These are phyloP conservation scores for Geotrichum histeridarum DNA, from an alignment of 1,139 yeast species.

Conservation along the genomic window DNA sequence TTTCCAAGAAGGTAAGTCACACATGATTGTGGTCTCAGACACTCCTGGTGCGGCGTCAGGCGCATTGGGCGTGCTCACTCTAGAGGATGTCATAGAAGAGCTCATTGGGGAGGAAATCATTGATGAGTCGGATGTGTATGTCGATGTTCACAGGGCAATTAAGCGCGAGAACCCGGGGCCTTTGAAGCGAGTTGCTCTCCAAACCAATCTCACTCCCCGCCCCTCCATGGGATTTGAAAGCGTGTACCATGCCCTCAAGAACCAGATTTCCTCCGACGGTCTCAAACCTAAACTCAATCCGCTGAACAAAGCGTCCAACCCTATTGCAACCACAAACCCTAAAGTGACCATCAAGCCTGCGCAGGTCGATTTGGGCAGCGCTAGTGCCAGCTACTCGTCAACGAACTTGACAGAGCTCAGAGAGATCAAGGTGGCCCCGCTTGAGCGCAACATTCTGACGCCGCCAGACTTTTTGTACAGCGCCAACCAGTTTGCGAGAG, in stretches of 20 bases:
- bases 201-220: constrained; percentile 22
- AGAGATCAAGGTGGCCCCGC: neutral
- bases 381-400: neutral
- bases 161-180: constrained; percentile 66
- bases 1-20: constrained; percentile 96
- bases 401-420: neutral
- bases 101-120: constrained; percentile 96
- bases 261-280: constrained; percentile 5
- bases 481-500: too few relatives aligned
- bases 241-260: constrained; percentile 23
- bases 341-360: constrained; percentile 40
- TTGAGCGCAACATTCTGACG: too few relatives aligned
- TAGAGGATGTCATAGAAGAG: constrained; percentile 96
- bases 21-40: constrained; percentile 89
- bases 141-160: constrained; percentile 84
- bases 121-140: constrained; percentile 93
- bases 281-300: constrained; percentile 36
- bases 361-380: neutral
- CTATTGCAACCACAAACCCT: constrained; percentile 64
- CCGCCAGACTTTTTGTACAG: too few relatives aligned
- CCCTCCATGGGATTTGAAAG: constrained; percentile 28
- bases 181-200: constrained; percentile 52
- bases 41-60: constrained; percentile 85
- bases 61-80: constrained; percentile 83
- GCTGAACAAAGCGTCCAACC: constrained; percentile 75